A percentile compares a stretch with the other conserved stretches of the same genome.
Evolutionary conservation across 495 filamentous ascomycete species (phyloP).

Genomic region (Penicillium malachiteum): DNA sequence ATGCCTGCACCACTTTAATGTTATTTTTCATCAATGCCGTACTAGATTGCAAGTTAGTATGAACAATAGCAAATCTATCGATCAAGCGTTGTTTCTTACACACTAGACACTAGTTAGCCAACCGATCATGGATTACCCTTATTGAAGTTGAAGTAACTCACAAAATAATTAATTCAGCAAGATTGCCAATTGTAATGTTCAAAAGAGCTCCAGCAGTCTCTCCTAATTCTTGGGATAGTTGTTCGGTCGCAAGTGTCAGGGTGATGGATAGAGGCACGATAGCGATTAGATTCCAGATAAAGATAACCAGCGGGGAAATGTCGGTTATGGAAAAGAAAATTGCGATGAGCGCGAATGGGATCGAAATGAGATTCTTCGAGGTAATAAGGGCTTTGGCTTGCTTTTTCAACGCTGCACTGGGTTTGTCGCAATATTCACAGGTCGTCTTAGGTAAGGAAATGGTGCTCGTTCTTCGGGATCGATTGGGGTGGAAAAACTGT

Average conservation of each 20-base stretch:
- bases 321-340: slow-evolving; percentile 4
- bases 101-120: background rate
- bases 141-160: slow-evolving; percentile 11
- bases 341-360: slow-evolving; percentile 4
- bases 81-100: background rate
- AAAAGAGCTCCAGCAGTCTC: slow-evolving; percentile 25
- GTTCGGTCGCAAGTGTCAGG: slow-evolving; percentile 26
- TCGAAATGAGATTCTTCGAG: slow-evolving; percentile 3
- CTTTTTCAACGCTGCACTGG: background rate
- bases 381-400: background rate
- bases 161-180: slow-evolving; percentile 86
- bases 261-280: slow-evolving; percentile 23
- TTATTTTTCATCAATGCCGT: slow-evolving; percentile 56
- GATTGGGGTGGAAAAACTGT: slow-evolving; percentile 1
- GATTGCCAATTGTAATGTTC: slow-evolving; percentile 89
- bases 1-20: slow-evolving; percentile 87
- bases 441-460: background rate
- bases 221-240: slow-evolving; percentile 16
- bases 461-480: background rate
- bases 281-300: slow-evolving; percentile 26
- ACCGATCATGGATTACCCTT: too few species aligned
- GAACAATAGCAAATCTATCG: background rate
- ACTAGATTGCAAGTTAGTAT: slow-evolving; percentile 15
- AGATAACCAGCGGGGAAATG: slow-evolving; percentile 12
- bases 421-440: slow-evolving; percentile 1